Evolutionary conservation across 352 stramenopile species (phyloP), one percentile per base, ranked within the genome.

Genomic region (Pythium plurisporium): DNA sequence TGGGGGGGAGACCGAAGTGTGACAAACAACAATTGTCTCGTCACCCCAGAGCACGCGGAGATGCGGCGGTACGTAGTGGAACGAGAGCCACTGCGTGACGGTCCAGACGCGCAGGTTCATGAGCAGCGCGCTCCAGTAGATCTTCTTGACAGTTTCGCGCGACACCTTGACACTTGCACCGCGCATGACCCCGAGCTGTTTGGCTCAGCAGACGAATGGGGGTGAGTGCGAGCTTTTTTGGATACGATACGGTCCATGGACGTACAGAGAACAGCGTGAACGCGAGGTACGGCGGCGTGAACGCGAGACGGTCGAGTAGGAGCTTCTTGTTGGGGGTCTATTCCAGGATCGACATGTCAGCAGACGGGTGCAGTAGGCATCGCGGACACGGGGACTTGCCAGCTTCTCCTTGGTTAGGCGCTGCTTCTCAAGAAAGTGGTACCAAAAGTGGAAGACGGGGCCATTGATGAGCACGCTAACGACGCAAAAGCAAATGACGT

Each of bases 301-400:
- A 82, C 26, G 85, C 20, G 11, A 90, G 55, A 38, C 80, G 80
- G 47, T 90, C 80, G 11, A 89, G 59, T 9, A 89, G 30, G 5
- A 90, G 69, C 63, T 90, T 90, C 48, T 86, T 81, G 70, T 85
- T 90, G n/a, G 77, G 62, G 0, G 77, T 86, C 80, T 90, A 33
- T 17, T 40, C 17, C 11, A 27, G 27, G 31, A 25, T 19, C 15
- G 12, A 47, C 17, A 29, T 9, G 17, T 30, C 8, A 30, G 41
- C 23, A 11, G 14, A 6, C 22, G 22, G 10, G 10, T 10, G 33
- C 15, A 48, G 22, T n/a, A n/a, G 22, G 5, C 9, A 44, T 26
- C 10, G 9, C 40, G 15, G 34, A 31, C 2, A 44, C n/a, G 8
- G 22, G 20, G 12, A 50, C 42, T 12, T 34, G 88, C 77, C 78